Evolutionary conservation across 2,329 filamentous ascomycete genomes (phyloP), one percentile per base, ranked within the genome.

Genomic region (Ustulina deusta): DNA sequence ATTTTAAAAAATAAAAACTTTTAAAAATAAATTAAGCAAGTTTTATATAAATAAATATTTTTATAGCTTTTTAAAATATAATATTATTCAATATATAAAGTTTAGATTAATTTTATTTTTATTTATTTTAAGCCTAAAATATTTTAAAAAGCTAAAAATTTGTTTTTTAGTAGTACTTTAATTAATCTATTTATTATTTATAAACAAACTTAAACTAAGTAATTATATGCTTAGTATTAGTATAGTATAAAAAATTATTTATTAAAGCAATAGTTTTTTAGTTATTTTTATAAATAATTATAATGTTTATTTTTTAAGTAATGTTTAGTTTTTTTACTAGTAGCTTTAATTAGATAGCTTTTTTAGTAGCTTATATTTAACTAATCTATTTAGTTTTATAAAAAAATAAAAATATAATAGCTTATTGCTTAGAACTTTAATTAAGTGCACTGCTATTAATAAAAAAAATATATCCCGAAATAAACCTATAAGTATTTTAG

Each of bases 161-260:
- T n/a, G n/a, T n/a, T n/a, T n/a, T n/a, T n/a, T n/a, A n/a, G n/a
- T n/a, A n/a, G n/a, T n/a, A n/a, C n/a, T n/a, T n/a, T n/a, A n/a
- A n/a, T n/a, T n/a, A n/a, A n/a, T n/a, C n/a, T n/a, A n/a, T n/a
- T 51, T 51, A 51, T 51, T 51, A 17, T 51, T 51, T 29, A 29
- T 29, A 51, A 29, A 51, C 13, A 51, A 51, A 51, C 6, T 51
- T 51, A 29, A 51, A 3, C 17, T 51, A 51, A 17, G 29, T 51
- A 29, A 32, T 51, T 17, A 51, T 29, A 51, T 51, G 17, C 13
- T 51, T 51, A 51, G 10, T 51, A 29, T 51, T 51, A 29, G 4
- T n/a, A n/a, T 51, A 51, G 29, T 51, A 51, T 29, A 51, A 51
- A 27, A 51, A n/a, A 9, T 51, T 51, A 17, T 51, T n/a, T 20